Conservation (phyloP, 805 yeast genomes). For the Nakazawaea siamensis region DNA sequence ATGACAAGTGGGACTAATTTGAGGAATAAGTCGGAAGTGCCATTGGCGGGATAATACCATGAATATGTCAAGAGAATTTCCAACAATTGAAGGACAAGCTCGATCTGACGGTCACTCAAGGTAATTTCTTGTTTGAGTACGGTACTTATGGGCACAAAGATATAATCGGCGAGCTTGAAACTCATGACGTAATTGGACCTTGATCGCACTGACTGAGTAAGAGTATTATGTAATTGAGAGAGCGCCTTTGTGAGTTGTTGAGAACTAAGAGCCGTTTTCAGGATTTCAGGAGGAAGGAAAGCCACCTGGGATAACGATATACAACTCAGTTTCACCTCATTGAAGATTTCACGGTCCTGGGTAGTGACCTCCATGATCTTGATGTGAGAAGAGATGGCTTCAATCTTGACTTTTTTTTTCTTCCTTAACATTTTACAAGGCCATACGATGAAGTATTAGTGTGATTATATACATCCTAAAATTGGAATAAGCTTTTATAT, state of each 20-base stretch:
- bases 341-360: conserved; percentile 14
- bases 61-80: conserved; percentile 33
- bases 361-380: conserved; percentile 4
- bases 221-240: no score
- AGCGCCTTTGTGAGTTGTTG: neutral
- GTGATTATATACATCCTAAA: conserved; percentile 2
- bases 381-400: no score
- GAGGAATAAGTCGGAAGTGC: conserved; percentile 28
- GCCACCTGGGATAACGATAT: conserved; percentile 34
- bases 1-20: conserved; percentile 41
- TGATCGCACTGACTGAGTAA: no score
- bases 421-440: no score
- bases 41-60: conserved; percentile 33
- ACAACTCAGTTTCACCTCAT: conserved; percentile 32
- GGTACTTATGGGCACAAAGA: conserved; percentile 52
- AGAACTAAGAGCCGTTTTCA: neutral
- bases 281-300: conserved; percentile 27
- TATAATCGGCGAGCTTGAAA: conserved; percentile 45
- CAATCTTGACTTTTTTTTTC: no score
- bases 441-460: no score
- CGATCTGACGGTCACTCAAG: conserved; percentile 38
- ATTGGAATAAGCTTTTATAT: conserved; percentile 1
- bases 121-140: conserved; percentile 35
- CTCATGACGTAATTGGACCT: no score
- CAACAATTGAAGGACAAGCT: conserved; percentile 36